Percentiles rank a stretch among this genome's conserved stretches.
Conservation (phyloP, 768 basidiomycete species). For the Kwoniella sp. region DNA sequence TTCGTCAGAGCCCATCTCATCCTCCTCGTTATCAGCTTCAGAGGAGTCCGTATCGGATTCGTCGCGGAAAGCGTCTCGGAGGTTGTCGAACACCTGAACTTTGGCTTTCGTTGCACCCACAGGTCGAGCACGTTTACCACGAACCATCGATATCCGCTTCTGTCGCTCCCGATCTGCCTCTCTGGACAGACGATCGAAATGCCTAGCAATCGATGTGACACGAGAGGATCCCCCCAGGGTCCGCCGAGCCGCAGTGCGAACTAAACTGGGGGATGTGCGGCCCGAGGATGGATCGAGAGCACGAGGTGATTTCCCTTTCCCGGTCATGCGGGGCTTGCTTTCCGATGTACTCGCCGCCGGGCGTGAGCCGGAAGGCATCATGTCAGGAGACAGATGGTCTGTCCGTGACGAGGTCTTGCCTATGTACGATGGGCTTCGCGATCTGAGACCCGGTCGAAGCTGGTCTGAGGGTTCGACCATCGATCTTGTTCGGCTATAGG, state of each 20-base stretch:
- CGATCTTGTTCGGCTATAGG: constrained; percentile 3
- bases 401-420: constrained; percentile 7
- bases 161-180: constrained; percentile 59
- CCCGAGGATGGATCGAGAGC: constrained; percentile 15
- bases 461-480: constrained; percentile 6
- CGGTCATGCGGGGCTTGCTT: constrained; percentile 26
- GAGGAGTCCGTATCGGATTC: constrained; percentile 57
- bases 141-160: constrained; percentile 72
- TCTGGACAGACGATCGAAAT: constrained; percentile 72
- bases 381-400: constrained; percentile 5
- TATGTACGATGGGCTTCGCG: constrained; percentile 13
- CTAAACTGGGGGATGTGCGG: constrained; percentile 12
- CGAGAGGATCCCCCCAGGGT: constrained; percentile 54
- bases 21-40: constrained; percentile 68
- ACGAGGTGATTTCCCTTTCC: constrained; percentile 45
- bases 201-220: constrained; percentile 81
- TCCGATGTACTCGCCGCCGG: not conserved
- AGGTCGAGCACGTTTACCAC: constrained; percentile 80
- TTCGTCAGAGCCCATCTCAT: constrained; percentile 52
- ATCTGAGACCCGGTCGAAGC: constrained; percentile 14
- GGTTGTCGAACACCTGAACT: constrained; percentile 80
- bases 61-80: constrained; percentile 83
- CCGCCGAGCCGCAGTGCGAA: constrained; percentile 56
- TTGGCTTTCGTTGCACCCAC: constrained; percentile 82
- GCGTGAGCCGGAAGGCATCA: not conserved